phyloP scores from a whole-genome alignment of 108 stramenopile genomes.

The Asterionellopsis glacialis region DNA sequence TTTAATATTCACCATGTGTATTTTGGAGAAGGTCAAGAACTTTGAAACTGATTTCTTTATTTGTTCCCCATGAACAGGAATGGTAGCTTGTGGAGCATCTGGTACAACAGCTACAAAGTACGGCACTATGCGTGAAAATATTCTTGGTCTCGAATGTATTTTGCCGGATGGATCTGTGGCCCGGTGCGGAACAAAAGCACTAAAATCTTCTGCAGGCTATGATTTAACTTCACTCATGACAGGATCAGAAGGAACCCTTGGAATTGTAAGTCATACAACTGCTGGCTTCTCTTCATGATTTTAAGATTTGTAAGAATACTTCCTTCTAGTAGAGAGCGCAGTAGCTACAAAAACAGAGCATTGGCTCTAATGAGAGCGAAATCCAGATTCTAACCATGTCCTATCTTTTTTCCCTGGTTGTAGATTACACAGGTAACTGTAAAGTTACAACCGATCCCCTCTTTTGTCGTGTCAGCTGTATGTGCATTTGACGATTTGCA shows the following conservation, averaged over 20 bases:
- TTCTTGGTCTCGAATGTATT: constrained; percentile 77
- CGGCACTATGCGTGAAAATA: constrained; percentile 93
- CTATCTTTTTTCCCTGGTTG: too few species aligned
- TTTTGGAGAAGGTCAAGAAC: too few species aligned
- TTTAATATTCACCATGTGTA: constrained; percentile 7
- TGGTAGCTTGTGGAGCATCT: constrained; percentile 78
- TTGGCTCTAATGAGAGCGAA: too few species aligned
- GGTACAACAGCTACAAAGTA: constrained; percentile 95
- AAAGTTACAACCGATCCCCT: constrained; percentile 79
- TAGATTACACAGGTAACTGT: constrained; percentile 83
- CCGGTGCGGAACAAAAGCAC: constrained; percentile 53
- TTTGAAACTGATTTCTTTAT: too few species aligned
- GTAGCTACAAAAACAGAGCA: too few species aligned
- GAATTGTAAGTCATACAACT: constrained; percentile 16
- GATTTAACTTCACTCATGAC: constrained; percentile 78
- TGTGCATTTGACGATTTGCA: constrained; percentile 68
- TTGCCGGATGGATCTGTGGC: constrained; percentile 55
- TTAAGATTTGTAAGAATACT: too few species aligned
- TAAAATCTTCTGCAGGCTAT: constrained; percentile 89
- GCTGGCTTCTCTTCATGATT: too few species aligned
- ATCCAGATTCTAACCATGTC: too few species aligned
- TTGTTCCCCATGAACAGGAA: neutral
- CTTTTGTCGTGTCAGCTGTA: constrained; percentile 59
- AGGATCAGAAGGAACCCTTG: constrained; percentile 81
- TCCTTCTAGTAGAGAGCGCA: too few species aligned